phyloP scores from a whole-genome alignment of 169 alveolate genomes.

The Plasmodium yoelii region DNA sequence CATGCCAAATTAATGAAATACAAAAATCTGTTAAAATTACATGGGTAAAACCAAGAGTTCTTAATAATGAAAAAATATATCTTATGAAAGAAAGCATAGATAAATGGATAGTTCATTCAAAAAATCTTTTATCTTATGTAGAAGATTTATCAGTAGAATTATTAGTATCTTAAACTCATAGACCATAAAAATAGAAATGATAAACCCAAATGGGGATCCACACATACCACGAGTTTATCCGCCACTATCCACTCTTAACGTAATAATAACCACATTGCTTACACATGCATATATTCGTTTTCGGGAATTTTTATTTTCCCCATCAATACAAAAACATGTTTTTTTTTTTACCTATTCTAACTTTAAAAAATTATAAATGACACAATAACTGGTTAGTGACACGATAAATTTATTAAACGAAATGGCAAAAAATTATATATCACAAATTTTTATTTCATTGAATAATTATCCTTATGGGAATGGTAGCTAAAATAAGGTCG shows the following conservation, averaged over 20 bases:
- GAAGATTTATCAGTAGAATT: slow-evolving; percentile 70
- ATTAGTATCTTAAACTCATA: slow-evolving; percentile 25
- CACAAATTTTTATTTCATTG: too few species aligned
- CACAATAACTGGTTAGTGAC: too few species aligned
- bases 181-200: background rate
- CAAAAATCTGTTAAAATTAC: slow-evolving; percentile 80
- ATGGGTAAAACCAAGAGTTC: slow-evolving; percentile 87
- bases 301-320: too few species aligned
- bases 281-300: too few species aligned
- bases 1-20: slow-evolving; percentile 84
- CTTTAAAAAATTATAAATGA: too few species aligned
- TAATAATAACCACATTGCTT: too few species aligned
- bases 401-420: too few species aligned
- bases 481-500: background rate
- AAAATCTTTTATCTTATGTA: slow-evolving; percentile 68
- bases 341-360: too few species aligned
- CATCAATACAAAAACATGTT: too few species aligned
- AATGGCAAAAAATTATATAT: too few species aligned
- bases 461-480: background rate
- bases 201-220: background rate
- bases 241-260: too few species aligned
- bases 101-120: slow-evolving; percentile 49
- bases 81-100: slow-evolving; percentile 52
- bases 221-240: too few species aligned
- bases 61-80: slow-evolving; percentile 71